phyloP scores from a whole-genome alignment of 1,284 basidiomycete species.

The Schizopora paradoxa region DNA sequence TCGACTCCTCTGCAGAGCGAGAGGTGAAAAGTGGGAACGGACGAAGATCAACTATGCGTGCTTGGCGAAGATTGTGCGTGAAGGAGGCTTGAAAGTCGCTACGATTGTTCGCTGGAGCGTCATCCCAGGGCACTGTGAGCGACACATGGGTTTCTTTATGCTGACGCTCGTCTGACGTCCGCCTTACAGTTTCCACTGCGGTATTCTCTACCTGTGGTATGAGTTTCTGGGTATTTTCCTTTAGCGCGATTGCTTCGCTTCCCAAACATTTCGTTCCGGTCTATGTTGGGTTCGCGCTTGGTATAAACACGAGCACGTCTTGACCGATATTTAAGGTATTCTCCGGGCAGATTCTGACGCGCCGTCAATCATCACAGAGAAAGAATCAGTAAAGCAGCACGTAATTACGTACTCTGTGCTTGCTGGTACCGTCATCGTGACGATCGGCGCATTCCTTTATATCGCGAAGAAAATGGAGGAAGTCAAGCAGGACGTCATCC shows the following conservation, averaged over 20 bases:
- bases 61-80: conserved; percentile 55
- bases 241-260: conserved; percentile 54
- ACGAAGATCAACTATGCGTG: conserved; percentile 56
- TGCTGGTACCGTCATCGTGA: not conserved
- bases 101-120: conserved; percentile 54
- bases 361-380: no score
- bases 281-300: conserved; percentile 44
- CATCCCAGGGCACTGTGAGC: conserved; percentile 56
- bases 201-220: conserved; percentile 66
- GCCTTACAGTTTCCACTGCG: conserved; percentile 45
- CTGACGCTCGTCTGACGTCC: no score
- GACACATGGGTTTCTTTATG: not conserved
- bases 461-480: not conserved
- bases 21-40: conserved; percentile 52
- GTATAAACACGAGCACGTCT: no score
- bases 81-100: conserved; percentile 64
- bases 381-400: not conserved
- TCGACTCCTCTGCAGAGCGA: conserved; percentile 39
- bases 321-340: no score
- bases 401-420: not conserved
- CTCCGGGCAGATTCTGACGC: no score
- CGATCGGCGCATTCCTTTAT: not conserved
- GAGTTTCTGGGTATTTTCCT: conserved; percentile 49
- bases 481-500: not conserved
- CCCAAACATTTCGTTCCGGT: conserved; percentile 59